phyloP scores from a whole-genome alignment of 1,284 basidiomycete genomes.

The Fomitiporia mediterranea region DNA sequence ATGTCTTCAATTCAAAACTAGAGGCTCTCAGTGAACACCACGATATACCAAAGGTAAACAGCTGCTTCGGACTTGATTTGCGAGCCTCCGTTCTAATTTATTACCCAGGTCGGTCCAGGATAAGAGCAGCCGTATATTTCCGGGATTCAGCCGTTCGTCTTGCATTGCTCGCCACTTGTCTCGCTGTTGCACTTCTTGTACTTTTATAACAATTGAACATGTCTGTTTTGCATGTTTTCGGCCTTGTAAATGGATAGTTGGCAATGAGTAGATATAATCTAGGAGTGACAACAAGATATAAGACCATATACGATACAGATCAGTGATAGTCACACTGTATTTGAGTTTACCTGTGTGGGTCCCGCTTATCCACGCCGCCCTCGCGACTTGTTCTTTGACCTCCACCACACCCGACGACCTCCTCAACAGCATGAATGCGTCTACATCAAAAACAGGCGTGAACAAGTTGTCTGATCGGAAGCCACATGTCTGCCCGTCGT shows the following conservation, averaged over 20 bases:
- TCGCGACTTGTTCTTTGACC: constrained; percentile 3
- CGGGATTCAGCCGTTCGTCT: neutral
- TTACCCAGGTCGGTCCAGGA: constrained; percentile 66
- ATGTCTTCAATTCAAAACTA: constrained; percentile 86
- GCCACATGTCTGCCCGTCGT: constrained; percentile 71
- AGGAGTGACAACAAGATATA: neutral
- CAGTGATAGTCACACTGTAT: too few relatives aligned
- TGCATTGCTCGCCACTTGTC: neutral
- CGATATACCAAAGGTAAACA: constrained; percentile 83
- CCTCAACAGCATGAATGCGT: constrained; percentile 14
- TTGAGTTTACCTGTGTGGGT: neutral
- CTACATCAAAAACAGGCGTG: constrained; percentile 10
- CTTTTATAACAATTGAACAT: neutral
- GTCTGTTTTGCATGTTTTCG: neutral
- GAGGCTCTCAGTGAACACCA: constrained; percentile 89
- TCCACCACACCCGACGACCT: constrained; percentile 1
- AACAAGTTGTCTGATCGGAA: constrained; percentile 39
- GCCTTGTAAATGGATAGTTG: too few relatives aligned
- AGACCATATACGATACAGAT: neutral
- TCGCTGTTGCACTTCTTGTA: too few relatives aligned
- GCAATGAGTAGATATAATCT: too few relatives aligned
- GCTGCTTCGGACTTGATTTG: constrained; percentile 24
- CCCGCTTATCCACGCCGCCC: neutral
- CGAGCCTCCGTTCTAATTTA: constrained; percentile 24
- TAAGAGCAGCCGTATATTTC: constrained; percentile 39